A percentile compares a stretch with the other conserved stretches of the same genome.
Conservation (phyloP, 2,329 filamentous ascomycete genomes). For the Huntiella omanensis region DNA sequence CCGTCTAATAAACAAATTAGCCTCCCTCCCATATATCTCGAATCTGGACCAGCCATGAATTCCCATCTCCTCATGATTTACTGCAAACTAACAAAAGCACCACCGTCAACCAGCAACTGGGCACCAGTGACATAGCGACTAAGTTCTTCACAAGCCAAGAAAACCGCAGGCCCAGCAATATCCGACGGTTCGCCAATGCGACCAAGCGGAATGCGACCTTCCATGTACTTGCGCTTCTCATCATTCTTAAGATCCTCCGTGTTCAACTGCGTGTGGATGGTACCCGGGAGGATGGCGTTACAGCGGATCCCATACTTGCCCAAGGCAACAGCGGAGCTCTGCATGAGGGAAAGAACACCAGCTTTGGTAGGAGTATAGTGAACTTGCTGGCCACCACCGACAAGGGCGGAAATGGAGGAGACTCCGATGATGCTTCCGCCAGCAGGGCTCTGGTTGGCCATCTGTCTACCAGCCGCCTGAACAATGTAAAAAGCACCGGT, state of each 20-base stretch:
- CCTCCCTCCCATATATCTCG: too few relatives aligned
- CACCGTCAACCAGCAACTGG: conserved; percentile 72
- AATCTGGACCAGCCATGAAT: too few relatives aligned
- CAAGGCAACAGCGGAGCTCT: conserved; percentile 62
- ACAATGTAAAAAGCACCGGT: conserved; percentile 72
- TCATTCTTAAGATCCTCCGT: conserved; percentile 62
- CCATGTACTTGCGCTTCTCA: conserved; percentile 58
- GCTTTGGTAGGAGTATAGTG: conserved; percentile 87
- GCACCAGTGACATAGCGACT: conserved; percentile 69
- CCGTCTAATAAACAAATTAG: too few relatives aligned
- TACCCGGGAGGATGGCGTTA: conserved; percentile 69
- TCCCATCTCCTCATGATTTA: conserved; percentile 17
- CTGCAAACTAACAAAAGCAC: conserved; percentile 76
- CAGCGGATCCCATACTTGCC: conserved; percentile 61
- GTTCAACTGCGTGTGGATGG: conserved; percentile 68
- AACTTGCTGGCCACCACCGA: conserved; percentile 59
- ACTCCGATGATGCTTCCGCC: conserved; percentile 69
- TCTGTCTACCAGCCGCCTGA: conserved; percentile 69
- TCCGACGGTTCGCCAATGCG: conserved; percentile 57
- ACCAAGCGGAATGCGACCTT: conserved; percentile 61
- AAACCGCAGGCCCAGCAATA: conserved; percentile 68
- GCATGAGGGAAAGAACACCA: conserved; percentile 62
- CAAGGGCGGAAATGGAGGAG: conserved; percentile 53
- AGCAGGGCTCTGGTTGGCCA: conserved; percentile 44
- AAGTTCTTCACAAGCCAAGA: conserved; percentile 60